Conservation (phyloP, 345 rosid genomes). For the Gossypium stocksii region DNA sequence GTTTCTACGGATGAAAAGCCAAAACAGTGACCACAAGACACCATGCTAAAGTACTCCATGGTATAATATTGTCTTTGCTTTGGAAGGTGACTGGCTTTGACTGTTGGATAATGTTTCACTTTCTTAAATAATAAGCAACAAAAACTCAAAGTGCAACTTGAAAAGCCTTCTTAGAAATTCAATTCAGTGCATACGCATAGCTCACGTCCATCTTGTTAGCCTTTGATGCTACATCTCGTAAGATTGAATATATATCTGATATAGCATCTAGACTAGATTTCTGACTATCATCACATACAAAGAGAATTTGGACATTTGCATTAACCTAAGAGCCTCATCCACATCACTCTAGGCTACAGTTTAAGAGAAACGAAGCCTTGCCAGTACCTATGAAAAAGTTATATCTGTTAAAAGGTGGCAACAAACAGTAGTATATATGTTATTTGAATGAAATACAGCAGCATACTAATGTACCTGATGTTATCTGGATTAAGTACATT, state of each 20-base stretch:
- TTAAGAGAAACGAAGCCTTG: constrained; percentile 94
- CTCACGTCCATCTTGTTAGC: constrained; percentile 63
- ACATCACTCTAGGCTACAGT: constrained; percentile 93
- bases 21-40: too few species aligned
- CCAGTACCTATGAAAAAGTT: constrained; percentile 59
- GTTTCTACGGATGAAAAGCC: too few species aligned
- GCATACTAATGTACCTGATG: too few species aligned
- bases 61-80: too few species aligned
- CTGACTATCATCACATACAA: constrained; percentile 80
- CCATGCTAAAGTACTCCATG: too few species aligned
- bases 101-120: too few species aligned
- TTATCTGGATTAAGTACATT: too few species aligned
- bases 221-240: constrained; percentile 95
- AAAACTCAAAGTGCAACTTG: neutral
- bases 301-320: constrained; percentile 98
- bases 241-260: constrained; percentile 87
- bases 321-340: constrained; percentile 90
- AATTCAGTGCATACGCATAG: constrained; percentile 86
- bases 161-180: constrained; percentile 92
- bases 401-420: too few species aligned
- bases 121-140: too few species aligned
- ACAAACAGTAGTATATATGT: too few species aligned
- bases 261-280: constrained; percentile 91
- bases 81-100: too few species aligned
- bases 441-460: too few species aligned